Conservation (phyloP, 495 filamentous ascomycete species). For the Penicillium canescens region DNA sequence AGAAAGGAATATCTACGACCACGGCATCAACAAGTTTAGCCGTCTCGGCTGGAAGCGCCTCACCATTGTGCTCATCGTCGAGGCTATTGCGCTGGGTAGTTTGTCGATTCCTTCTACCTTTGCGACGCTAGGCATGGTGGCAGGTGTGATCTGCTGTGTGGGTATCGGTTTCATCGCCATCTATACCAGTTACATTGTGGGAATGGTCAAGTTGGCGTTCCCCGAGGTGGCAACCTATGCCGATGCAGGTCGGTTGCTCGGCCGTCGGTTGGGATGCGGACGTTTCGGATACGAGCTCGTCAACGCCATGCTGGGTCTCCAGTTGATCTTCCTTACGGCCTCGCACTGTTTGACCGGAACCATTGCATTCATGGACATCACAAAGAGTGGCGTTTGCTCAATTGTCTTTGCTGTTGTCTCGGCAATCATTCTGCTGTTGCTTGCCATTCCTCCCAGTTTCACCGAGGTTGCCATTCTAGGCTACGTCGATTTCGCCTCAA, state of each 20-base stretch:
- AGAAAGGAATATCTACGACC: slow-evolving; percentile 26
- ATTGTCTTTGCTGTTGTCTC: slow-evolving; percentile 64
- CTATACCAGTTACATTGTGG: slow-evolving; percentile 72
- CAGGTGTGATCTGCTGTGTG: slow-evolving; percentile 52
- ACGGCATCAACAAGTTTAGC: slow-evolving; percentile 31
- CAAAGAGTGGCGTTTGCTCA: slow-evolving; percentile 59
- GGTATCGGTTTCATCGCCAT: slow-evolving; percentile 63
- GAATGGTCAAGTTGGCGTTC: slow-evolving; percentile 66
- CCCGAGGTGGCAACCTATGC: slow-evolving; percentile 66
- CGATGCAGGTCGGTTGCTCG: slow-evolving; percentile 62
- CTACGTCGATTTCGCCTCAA: slow-evolving; percentile 64
- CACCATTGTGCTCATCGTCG: slow-evolving; percentile 56
- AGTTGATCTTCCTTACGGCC: slow-evolving; percentile 68
- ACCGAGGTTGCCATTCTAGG: slow-evolving; percentile 57
- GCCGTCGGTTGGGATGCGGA: slow-evolving; percentile 42
- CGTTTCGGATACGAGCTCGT: slow-evolving; percentile 61
- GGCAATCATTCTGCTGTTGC: slow-evolving; percentile 56
- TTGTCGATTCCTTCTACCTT: slow-evolving; percentile 60
- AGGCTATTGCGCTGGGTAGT: slow-evolving; percentile 64
- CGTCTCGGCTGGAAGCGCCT: slow-evolving; percentile 41
- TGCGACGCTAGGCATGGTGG: slow-evolving; percentile 61
- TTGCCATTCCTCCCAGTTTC: slow-evolving; percentile 61
- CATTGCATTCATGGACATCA: slow-evolving; percentile 66
- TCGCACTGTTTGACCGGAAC: slow-evolving; percentile 71
- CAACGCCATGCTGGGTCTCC: slow-evolving; percentile 57